Evolutionary conservation across 2,329 filamentous ascomycete genomes (phyloP), one percentile per base, ranked within the genome.

Genomic region (Colletotrichum gloeosporioides): DNA sequence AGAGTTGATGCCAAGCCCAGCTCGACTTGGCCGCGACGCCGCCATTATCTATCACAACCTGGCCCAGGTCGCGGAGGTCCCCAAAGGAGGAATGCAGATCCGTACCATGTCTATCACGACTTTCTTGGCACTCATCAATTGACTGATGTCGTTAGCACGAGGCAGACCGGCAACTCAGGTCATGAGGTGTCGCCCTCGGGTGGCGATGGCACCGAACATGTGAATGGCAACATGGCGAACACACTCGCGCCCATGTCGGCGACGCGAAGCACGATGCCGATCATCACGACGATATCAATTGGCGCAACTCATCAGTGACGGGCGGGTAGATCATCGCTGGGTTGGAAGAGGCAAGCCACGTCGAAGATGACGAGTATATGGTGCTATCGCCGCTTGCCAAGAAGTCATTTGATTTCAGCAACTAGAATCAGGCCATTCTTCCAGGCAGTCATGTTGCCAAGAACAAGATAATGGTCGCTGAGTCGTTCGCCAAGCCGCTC

Each of bases 1-100:
- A 69, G 49, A 65, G 59, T 76, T 76, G 70, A 16, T 36, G 64
- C 63, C 69, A 72, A 72, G 70, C 16, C n/a, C 10, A 64, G 64
- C 34, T 63, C 44, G 70, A 73, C 64, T 69, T 69, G 64, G 70
- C 70, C n/a, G 29, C 44, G 31, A 67, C 67, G 22, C 31, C 59
- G 16, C 59, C 13, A 32, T 63, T 53, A 18, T 65, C 39, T 10
- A 10, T 25, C 27, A 22, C 15, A 31, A 29, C 44, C 69, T 36
- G n/a, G 39, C n/a, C 44, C 44, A 57, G 31, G 25, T 65, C 27
- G 64, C n/a, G 22, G 16, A 32, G 10, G 13, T 16, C 25, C 36
- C 29, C n/a, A 27, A 34, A 36, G 22, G 53, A 53, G 34, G 18
- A n/a, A 44, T 32, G 32, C 67, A 29, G 34, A 32, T 22, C 67